A percentile compares a stretch with the other conserved stretches of the same genome.
These are phyloP conservation scores for Entomortierella parvispora DNA, from an alignment of 192 early-diverging fungal species.

Conservation along the genomic window DNA sequence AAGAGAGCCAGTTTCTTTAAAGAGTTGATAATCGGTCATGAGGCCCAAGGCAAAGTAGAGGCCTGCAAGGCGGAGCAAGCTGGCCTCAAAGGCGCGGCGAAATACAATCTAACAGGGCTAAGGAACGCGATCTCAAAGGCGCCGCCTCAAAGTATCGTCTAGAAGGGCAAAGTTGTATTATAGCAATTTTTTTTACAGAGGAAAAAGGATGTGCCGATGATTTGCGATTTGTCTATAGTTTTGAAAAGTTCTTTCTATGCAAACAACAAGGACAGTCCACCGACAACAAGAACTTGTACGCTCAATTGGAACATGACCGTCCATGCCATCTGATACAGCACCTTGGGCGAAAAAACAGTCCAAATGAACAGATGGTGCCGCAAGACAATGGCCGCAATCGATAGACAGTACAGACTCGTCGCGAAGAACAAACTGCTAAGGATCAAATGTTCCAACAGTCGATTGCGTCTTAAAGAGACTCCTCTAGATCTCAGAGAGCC, in stretches of 20 bases:
- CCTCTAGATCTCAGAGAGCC: conserved; percentile 30
- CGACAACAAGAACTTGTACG: conserved; percentile 47
- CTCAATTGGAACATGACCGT: conserved; percentile 55
- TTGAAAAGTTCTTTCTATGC: background rate
- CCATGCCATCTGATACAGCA: conserved; percentile 81
- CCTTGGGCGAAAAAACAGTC: conserved; percentile 87
- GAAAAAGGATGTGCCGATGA: too few species aligned
- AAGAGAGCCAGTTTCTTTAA: too few species aligned
- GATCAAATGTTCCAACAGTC: conserved; percentile 34
- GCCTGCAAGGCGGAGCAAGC: too few species aligned
- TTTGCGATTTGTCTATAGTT: too few species aligned
- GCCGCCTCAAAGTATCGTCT: too few species aligned
- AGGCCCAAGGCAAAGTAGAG: too few species aligned
- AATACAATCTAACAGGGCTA: too few species aligned
- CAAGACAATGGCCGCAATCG: conserved; percentile 69
- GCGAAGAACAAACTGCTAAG: conserved; percentile 57
- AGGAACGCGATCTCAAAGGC: too few species aligned
- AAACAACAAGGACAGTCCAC: background rate
- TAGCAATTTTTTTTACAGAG: too few species aligned
- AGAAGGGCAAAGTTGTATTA: too few species aligned
- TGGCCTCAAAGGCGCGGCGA: too few species aligned
- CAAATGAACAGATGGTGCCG: conserved; percentile 82
- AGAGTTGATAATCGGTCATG: too few species aligned
- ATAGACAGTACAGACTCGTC: conserved; percentile 62
- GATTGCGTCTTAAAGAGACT: conserved; percentile 3